Base-by-base conservation (phyloP, 805 yeast genomes). In the Saccharomycodes ludwigii region DNA sequence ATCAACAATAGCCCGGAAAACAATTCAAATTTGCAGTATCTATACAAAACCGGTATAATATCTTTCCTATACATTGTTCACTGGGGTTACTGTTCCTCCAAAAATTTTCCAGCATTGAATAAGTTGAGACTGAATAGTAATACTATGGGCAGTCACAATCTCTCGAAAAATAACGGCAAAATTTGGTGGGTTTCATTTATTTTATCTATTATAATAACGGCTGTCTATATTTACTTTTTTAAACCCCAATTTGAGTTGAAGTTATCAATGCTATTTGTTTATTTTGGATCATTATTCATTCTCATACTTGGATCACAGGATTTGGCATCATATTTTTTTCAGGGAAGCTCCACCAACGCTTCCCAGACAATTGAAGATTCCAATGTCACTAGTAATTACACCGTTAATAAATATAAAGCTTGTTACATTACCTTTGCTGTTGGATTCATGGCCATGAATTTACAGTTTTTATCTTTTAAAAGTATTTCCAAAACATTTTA, bases 401-500 rank as follows among this genome's bases (percentile, higher is more conserved):
- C n/a, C n/a, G n/a, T n/a, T n/a, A n/a, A n/a, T n/a, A n/a, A n/a
- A n/a, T n/a, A n/a, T n/a, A n/a, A 39, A 39, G 24, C 23, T 3
- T 29, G 26, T 3, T 46, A 40, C 23, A 37, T 44, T n/a, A 40
- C 46, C 6, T 32, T 47, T 4, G 19, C 32, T 2, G 38, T 43
- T 20, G 63, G 65, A 3, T 10, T 47, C 2, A 46, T 58, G 34
- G 46, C 65, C 3, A 40, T 58, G 3, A 29, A 55, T 11, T 34
- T 61, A 32, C 59, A 58, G 26, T 48, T 50, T 22, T 34, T 59
- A 32, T 58, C 65, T 2, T 48, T 58, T 30, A 52, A 52, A 28
- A 29, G 40, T 6, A 31, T 39, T 12, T 35, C 48, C 1, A 35
- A 37, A 7, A 30, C 45, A 10, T 10, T 27, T 3, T 17, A 23